These are phyloP conservation scores for Akanthomyces dipterigenus DNA, from an alignment of 2,329 filamentous ascomycete species.

Conservation along the genomic window DNA sequence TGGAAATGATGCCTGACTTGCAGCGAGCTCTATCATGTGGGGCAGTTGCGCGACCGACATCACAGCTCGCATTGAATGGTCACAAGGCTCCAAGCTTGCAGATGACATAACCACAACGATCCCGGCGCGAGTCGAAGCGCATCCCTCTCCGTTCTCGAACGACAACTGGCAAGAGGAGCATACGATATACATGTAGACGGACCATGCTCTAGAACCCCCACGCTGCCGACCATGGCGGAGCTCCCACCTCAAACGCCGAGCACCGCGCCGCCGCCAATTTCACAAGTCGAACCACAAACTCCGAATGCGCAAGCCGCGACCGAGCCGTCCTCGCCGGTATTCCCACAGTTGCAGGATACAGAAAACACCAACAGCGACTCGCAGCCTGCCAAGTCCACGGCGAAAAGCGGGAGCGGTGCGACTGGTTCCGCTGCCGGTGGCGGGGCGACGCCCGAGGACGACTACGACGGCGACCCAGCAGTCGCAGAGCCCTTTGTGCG, in stretches of 20 bases:
- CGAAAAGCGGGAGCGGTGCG: constrained; percentile 35
- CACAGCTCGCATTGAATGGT: background rate
- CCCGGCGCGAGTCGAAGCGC: background rate
- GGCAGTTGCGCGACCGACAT: constrained; percentile 3
- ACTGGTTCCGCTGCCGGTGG: constrained; percentile 52
- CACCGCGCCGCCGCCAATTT: background rate
- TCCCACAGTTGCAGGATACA: constrained; percentile 31
- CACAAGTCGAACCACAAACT: background rate
- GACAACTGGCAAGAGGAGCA: background rate
- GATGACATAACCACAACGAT: background rate
- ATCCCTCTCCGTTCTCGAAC: background rate
- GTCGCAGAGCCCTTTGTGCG: constrained; percentile 52
- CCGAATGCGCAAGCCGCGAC: background rate
- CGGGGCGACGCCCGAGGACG: constrained; percentile 42
- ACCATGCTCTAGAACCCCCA: background rate
- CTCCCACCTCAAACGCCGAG: background rate
- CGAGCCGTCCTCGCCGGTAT: constrained; percentile 21
- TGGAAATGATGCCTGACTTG: background rate
- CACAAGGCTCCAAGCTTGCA: background rate
- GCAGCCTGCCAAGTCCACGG: background rate
- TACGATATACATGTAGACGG: background rate
- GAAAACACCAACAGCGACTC: constrained; percentile 20
- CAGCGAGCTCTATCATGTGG: background rate
- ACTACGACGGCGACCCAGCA: constrained; percentile 52
- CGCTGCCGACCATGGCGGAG: background rate